Base-by-base conservation (phyloP, 768 basidiomycete species). In the Hypholoma sublateritium region DNA sequence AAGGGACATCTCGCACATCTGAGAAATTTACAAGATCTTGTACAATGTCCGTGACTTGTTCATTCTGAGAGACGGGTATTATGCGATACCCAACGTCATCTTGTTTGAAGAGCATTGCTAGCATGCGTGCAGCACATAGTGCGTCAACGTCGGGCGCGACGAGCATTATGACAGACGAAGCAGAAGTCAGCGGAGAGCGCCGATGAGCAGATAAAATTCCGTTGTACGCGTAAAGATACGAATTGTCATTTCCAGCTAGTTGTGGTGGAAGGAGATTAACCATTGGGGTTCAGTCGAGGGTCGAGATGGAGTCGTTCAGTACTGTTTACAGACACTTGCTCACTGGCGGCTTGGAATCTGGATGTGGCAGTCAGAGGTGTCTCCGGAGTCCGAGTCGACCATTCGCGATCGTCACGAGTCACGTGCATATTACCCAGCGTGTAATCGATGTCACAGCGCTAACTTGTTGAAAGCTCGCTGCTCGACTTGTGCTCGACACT, bases 91-190 rank as follows among this genome's bases (percentile, higher is more conserved):
- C 88, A 41, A 98, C 85, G 64, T 96, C 94, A 78, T 99, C 97
- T 64, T 95, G 92, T 64, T 86, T 89, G 74, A 99, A 86, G 16
- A 99, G 77, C 34, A 88, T 87, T 11, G 89, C 87, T 44, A 98
- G 82, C 85, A 98, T 96, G 44, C 87, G 83, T 4, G 92, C 87
- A 9, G 94, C 94, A 69, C 93, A 95, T 5, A 98, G 77, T 4
- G 92, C 92, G 74, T 99, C 96, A 50, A 95, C 91, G 67, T 95
- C 91, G 9, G 93, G 90, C 2, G 92, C 87, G 45, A 92, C 93
- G 55, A 95, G 85, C 48, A 96, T 81, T 62, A 91, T 83, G 59
- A 95, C 86, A 1, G 92, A 91, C 9, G 91, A 87, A 1, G 91
- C 92, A 3, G 92, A 87, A 12, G 88, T 84, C 39, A 85, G 77